A percentile compares a stretch with the other conserved stretches of the same genome.
Conservation (phyloP, 2,329 filamentous ascomycete genomes). For the Cladobotryum protrusum region DNA sequence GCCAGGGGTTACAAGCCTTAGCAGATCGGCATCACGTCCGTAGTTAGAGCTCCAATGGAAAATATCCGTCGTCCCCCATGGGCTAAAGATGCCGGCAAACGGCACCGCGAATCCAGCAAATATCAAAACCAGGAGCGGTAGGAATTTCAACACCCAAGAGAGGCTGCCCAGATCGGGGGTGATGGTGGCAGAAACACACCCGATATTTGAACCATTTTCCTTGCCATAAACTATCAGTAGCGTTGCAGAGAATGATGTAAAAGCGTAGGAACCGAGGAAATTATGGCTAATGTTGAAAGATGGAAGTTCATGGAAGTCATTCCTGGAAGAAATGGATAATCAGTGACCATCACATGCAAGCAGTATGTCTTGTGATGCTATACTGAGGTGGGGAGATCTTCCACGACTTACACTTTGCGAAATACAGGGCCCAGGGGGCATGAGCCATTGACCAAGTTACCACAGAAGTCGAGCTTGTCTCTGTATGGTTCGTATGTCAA, state of each 20-base stretch:
- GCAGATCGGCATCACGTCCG: constrained; percentile 83
- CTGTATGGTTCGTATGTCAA: constrained; percentile 69
- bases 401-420: constrained; percentile 31
- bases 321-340: constrained; percentile 14
- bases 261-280: constrained; percentile 77
- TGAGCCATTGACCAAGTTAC: constrained; percentile 48
- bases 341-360: constrained; percentile 1
- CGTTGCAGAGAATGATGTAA: constrained; percentile 71
- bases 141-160: constrained; percentile 62
- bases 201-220: constrained; percentile 53
- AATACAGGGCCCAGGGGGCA: constrained; percentile 78
- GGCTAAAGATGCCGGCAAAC: constrained; percentile 80
- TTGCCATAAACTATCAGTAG: constrained; percentile 74
- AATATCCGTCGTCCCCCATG: constrained; percentile 85
- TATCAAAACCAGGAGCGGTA: constrained; percentile 72
- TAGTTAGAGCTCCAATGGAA: constrained; percentile 99
- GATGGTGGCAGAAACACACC: constrained; percentile 74
- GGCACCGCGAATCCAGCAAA: constrained; percentile 77
- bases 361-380: neutral
- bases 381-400: neutral
- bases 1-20: constrained; percentile 88
- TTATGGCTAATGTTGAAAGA: constrained; percentile 68
- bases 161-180: constrained; percentile 76
- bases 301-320: constrained; percentile 48
- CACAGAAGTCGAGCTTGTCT: constrained; percentile 59